Base-by-base conservation (phyloP, 352 stramenopile species). In the Phytophthora pini region DNA sequence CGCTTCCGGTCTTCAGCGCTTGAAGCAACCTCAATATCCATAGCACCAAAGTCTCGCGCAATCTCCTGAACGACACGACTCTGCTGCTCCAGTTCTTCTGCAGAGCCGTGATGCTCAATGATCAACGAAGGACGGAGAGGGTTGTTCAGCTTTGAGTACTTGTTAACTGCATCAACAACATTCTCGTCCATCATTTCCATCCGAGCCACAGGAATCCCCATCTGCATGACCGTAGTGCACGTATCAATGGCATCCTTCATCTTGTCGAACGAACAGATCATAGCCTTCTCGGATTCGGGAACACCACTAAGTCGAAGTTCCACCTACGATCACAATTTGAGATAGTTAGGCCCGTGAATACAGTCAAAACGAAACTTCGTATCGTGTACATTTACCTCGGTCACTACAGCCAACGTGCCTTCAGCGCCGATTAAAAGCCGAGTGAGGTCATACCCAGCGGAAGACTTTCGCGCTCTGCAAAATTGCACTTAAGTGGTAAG, bases 361-460 rank as follows among this genome's bases (percentile, higher is more conserved):
- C 15, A 17, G 29, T 3, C n/a, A 10, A 29, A 55, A 13, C 22
- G 12, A 13, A 24, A 38, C 7, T 34, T 20, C 1, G 1, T 22
- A n/a, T 20, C 1, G 22, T 26, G 24, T 26, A 26, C 24, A 4
- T 26, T 2, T 56, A 84, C 74, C 75, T 98, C 88, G 1, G 96
- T 99, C 22, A 99, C 88, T 27, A 99, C 79, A 0, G 87, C 96
- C 15, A 98, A 79, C 27, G 94, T 98, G 39, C 96, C 95, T 77
- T 99, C 97, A 15, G 86, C 95, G 5, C 96, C 96, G 56, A 97
- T 94, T 11, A 99, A 69, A 5, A 99, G 77, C 6, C 83, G 75
- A 0, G 93, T 95, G 51, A 99, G 82, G 70, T 99, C 95, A 74
- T 99, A 99, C 2, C 97, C 97, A 13, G 97, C 96, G 22, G 92